These are phyloP conservation scores for Solanum sejunctum DNA, from an alignment of 257 asterid species.

Conservation along the genomic window DNA sequence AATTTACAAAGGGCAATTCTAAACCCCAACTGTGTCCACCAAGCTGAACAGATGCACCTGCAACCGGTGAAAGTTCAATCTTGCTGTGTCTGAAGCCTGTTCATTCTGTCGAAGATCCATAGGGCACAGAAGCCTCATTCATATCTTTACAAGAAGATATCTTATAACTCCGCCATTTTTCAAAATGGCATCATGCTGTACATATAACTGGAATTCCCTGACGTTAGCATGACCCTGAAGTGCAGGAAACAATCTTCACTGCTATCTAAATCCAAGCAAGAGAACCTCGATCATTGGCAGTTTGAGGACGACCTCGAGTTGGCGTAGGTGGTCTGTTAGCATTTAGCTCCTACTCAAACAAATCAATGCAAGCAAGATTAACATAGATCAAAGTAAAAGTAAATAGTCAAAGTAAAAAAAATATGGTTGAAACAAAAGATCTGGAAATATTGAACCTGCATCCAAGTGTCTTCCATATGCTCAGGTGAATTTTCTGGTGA, in stretches of 20 bases:
- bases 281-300: constrained; percentile 79
- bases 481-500: constrained; percentile 92
- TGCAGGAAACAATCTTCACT: constrained; percentile 8
- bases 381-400: background rate
- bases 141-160: constrained; percentile 10
- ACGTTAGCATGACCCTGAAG: constrained; percentile 41
- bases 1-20: constrained; percentile 28
- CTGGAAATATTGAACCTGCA: constrained; percentile 49
- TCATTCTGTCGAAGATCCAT: constrained; percentile 6
- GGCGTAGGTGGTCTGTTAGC: constrained; percentile 98
- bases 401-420: background rate
- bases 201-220: constrained; percentile 52
- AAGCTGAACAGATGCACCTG: background rate
- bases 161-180: constrained; percentile 14
- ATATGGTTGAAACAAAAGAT: background rate
- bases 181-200: constrained; percentile 42
- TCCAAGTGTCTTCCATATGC: constrained; percentile 85
- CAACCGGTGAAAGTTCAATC: background rate
- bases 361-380: background rate
- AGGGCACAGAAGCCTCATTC: constrained; percentile 12
- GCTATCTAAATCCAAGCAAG: constrained; percentile 83
- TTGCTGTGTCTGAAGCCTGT: constrained; percentile 9
- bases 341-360: constrained; percentile 64
- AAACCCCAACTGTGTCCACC: constrained; percentile 13
- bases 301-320: constrained; percentile 98